phyloP scores from a whole-genome alignment of 768 basidiomycete species.

The Russula olivacea region DNA sequence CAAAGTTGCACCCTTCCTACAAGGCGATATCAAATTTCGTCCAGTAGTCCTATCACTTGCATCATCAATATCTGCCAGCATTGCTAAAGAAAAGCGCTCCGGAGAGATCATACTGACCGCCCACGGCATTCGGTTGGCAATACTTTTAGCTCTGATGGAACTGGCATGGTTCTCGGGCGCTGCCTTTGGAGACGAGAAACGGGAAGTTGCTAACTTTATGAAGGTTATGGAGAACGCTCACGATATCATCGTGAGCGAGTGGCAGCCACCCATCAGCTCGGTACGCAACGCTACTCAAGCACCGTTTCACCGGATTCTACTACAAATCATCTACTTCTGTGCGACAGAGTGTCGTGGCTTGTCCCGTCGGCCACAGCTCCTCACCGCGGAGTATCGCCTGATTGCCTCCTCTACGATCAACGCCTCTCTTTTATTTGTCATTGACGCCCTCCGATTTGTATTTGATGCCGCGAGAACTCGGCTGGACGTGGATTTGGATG shows the following conservation, averaged over 20 bases:
- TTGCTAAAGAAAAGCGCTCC: constrained; percentile 60
- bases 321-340: constrained; percentile 79
- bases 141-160: constrained; percentile 75
- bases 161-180: constrained; percentile 65
- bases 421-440: constrained; percentile 53
- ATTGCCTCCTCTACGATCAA: constrained; percentile 56
- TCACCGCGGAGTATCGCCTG: constrained; percentile 58
- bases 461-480: constrained; percentile 59
- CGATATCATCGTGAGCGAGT: constrained; percentile 62
- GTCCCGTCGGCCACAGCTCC: constrained; percentile 41
- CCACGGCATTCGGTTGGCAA: constrained; percentile 65
- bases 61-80: constrained; percentile 55
- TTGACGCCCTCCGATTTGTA: constrained; percentile 58
- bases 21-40: constrained; percentile 53
- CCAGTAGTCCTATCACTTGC: constrained; percentile 52
- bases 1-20: constrained; percentile 56
- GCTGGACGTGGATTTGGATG: constrained; percentile 59
- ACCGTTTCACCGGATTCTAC: constrained; percentile 72
- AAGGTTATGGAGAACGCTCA: constrained; percentile 56
- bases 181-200: constrained; percentile 37
- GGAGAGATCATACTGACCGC: constrained; percentile 85
- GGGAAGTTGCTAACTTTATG: constrained; percentile 54
- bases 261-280: constrained; percentile 68
- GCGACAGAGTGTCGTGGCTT: constrained; percentile 55
- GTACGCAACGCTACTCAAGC: constrained; percentile 57